Evolutionary conservation across 805 yeast genomes (phyloP).

Genomic region (Zygosaccharomyces kombuchaensis): DNA sequence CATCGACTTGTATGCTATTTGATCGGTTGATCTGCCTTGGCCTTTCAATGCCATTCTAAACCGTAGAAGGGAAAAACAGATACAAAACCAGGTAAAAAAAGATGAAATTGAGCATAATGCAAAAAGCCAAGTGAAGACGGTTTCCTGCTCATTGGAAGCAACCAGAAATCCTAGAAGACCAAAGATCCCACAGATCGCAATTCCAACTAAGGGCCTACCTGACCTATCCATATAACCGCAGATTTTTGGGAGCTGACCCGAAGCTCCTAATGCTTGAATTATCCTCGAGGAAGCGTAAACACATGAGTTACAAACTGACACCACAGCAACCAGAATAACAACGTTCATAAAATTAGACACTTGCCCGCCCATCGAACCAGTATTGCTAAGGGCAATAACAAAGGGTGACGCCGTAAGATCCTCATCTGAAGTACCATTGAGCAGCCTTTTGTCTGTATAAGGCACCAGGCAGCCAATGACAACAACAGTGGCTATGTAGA

Average conservation of each 20-base stretch:
- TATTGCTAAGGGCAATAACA: constrained; percentile 45
- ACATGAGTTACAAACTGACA: constrained; percentile 59
- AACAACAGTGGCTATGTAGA: constrained; percentile 51
- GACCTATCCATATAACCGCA: constrained; percentile 44
- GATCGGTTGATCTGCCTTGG: constrained; percentile 53
- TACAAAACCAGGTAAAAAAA: constrained; percentile 76
- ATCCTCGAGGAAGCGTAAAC: constrained; percentile 59
- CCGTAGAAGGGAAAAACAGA: constrained; percentile 63
- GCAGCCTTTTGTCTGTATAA: constrained; percentile 43
- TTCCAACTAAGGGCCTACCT: constrained; percentile 55
- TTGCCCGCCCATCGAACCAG: constrained; percentile 44
- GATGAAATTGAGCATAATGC: constrained; percentile 76
- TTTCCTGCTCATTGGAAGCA: constrained; percentile 52
- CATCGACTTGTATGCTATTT: constrained; percentile 54
- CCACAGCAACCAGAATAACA: constrained; percentile 52
- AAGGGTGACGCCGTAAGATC: constrained; percentile 46
- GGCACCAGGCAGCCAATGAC: constrained; percentile 72
- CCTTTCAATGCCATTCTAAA: constrained; percentile 53
- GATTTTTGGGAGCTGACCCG: constrained; percentile 48
- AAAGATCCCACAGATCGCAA: constrained; percentile 39
- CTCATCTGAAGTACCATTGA: constrained; percentile 47
- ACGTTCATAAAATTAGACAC: constrained; percentile 56
- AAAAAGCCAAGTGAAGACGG: constrained; percentile 68
- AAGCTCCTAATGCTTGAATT: constrained; percentile 47
- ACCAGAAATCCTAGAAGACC: constrained; percentile 61